Evolutionary conservation across 305 asterid genomes (phyloP).

Genomic region (Fraxinus platypoda): DNA sequence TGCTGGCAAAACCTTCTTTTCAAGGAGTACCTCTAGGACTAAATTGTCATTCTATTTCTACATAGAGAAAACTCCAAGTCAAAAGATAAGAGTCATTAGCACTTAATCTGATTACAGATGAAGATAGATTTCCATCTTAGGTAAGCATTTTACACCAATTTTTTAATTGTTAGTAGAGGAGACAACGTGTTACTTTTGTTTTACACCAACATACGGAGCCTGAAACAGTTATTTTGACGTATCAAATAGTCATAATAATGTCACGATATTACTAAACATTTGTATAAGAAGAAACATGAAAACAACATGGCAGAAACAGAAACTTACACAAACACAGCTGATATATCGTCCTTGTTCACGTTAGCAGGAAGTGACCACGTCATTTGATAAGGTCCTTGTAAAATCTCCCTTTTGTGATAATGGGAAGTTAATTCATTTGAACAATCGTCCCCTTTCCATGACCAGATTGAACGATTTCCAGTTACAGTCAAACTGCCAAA

Average conservation of each 20-base stretch:
- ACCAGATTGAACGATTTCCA: conserved; percentile 47
- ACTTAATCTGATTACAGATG: not conserved
- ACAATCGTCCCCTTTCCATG: conserved; percentile 24
- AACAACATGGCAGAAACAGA: not conserved
- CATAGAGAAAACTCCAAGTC: not conserved
- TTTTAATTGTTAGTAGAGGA: not conserved
- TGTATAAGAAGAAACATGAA: not conserved
- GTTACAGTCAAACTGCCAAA: conserved; percentile 57
- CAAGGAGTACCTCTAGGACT: not conserved
- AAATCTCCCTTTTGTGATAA: conserved; percentile 61
- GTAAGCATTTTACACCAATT: not conserved
- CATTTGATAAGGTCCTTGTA: conserved; percentile 59
- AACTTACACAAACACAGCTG: conserved; percentile 77
- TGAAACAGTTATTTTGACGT: not conserved
- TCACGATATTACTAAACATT: not conserved
- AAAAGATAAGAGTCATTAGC: not conserved
- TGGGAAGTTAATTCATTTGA: conserved; percentile 36
- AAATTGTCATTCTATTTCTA: not conserved
- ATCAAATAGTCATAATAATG: not conserved
- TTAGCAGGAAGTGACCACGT: conserved; percentile 74
- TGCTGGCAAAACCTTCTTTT: not conserved
- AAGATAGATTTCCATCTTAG: not conserved
- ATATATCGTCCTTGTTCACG: conserved; percentile 48
- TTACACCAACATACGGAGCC: not conserved
- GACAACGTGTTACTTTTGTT: not conserved